Evolutionary conservation across 78 protist genomes (phyloP).

Genomic region (Capsaspora owczarzaki): DNA sequence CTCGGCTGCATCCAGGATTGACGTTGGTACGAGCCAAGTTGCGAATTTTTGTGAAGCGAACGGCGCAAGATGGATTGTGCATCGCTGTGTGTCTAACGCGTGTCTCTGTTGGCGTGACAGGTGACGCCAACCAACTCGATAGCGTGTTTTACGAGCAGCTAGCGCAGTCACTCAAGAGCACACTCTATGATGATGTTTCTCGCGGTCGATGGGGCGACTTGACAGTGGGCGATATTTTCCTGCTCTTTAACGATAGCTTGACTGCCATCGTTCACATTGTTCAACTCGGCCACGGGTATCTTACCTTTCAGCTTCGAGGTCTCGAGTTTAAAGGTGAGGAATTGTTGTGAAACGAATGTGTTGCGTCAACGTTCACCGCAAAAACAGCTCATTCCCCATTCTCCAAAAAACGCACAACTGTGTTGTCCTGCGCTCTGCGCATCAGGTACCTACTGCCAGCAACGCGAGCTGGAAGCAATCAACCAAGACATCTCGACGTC

Average conservation of each 20-base stretch:
- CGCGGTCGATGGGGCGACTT: not conserved
- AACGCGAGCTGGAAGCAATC: slow-evolving; percentile 12
- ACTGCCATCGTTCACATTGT: slow-evolving; percentile 14
- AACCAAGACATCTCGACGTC: too few relatives aligned
- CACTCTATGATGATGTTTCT: not conserved
- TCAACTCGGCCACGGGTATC: not conserved
- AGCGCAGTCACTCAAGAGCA: not conserved
- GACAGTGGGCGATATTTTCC: not conserved
- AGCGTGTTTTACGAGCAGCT: not conserved
- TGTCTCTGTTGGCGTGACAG: not conserved
- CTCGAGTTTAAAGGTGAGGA: slow-evolving; percentile 24
- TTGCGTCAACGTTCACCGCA: not conserved
- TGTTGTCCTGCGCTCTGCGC: not conserved
- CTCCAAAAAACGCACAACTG: too few relatives aligned
- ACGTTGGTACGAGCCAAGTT: too few relatives aligned
- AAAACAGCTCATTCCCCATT: not conserved
- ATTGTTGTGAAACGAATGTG: not conserved
- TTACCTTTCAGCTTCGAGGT: slow-evolving; percentile 30
- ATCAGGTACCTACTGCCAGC: slow-evolving; percentile 4
- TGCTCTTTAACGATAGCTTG: not conserved
- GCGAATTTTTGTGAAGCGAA: too few relatives aligned
- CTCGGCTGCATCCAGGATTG: too few relatives aligned
- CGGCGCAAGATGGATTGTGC: too few relatives aligned
- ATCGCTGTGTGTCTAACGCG: too few relatives aligned
- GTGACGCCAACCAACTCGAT: not conserved